These are phyloP conservation scores for Soucietia sequanensis DNA, from an alignment of 805 yeast species.

Conservation along the genomic window DNA sequence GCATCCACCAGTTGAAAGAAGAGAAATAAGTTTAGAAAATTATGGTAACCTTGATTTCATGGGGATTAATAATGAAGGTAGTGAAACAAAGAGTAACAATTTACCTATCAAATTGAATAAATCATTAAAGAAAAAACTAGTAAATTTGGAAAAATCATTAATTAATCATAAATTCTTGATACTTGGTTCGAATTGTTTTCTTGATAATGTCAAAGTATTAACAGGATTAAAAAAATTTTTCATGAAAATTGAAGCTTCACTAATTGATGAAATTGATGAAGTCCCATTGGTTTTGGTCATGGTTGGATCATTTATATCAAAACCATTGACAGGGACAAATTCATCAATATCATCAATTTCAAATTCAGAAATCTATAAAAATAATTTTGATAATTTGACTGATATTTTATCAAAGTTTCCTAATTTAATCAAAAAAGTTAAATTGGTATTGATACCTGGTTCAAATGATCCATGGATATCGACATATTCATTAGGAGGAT, in stretches of 20 bases:
- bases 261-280: constrained; percentile 26
- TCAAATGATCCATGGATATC: constrained; percentile 93
- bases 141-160: constrained; percentile 54
- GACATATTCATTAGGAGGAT: constrained; percentile 56
- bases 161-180: constrained; percentile 59
- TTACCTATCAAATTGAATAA: constrained; percentile 53
- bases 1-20: constrained; percentile 85
- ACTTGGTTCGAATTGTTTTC: constrained; percentile 70
- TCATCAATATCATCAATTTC: constrained; percentile 50
- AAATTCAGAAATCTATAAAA: constrained; percentile 56
- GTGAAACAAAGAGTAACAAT: constrained; percentile 29
- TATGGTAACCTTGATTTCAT: constrained; percentile 77
- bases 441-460: constrained; percentile 81
- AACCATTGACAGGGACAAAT: constrained; percentile 59
- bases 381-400: constrained; percentile 73
- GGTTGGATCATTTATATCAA: constrained; percentile 75
- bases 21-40: constrained; percentile 64
- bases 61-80: constrained; percentile 35
- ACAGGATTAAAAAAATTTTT: constrained; percentile 69
- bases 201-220: constrained; percentile 59
- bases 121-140: constrained; percentile 53
- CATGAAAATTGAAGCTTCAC: constrained; percentile 39
- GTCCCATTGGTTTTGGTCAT: constrained; percentile 70
- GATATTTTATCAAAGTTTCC: constrained; percentile 60
- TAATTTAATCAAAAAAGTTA: constrained; percentile 47